phyloP scores from a whole-genome alignment of 352 stramenopile genomes.

The Pythium grandisporangium region DNA sequence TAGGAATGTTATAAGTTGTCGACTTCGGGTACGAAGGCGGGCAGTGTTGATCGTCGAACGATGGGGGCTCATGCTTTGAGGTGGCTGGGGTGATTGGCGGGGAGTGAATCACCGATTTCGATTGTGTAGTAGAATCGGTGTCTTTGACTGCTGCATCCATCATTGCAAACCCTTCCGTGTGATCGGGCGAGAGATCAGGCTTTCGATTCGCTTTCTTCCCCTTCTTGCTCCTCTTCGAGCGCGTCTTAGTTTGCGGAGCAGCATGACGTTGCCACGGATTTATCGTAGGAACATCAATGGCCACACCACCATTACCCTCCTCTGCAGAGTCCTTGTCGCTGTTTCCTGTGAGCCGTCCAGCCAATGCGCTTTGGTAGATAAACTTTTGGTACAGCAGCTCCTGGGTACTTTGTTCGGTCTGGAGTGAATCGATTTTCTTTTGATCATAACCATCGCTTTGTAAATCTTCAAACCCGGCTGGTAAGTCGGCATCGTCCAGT shows the following conservation, averaged over 20 bases:
- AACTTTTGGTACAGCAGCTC: slow-evolving; percentile 79
- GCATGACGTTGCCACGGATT: too few species aligned
- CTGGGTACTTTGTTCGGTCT: slow-evolving; percentile 30
- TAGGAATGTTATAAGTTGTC: slow-evolving; percentile 16
- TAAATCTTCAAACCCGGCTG: slow-evolving; percentile 47
- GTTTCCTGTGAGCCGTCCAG: slow-evolving; percentile 15
- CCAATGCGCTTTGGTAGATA: slow-evolving; percentile 70
- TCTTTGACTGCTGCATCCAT: too few species aligned
- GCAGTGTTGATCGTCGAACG: too few species aligned
- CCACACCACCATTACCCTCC: neutral
- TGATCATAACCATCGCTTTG: slow-evolving; percentile 33
- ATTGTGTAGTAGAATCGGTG: too few species aligned
- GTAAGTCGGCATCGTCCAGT: slow-evolving; percentile 56
- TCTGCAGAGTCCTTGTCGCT: neutral
- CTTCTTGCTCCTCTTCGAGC: neutral
- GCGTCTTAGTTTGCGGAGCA: neutral
- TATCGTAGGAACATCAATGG: too few species aligned
- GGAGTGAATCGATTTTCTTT: slow-evolving; percentile 48
- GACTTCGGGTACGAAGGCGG: too few species aligned
- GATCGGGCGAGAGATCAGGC: too few species aligned
- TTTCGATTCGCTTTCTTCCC: neutral
- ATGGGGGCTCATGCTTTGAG: too few species aligned
- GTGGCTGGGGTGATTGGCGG: too few species aligned
- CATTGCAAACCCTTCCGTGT: too few species aligned
- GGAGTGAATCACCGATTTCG: too few species aligned